Evolutionary conservation across 371 early-diverging fungal genomes (phyloP).

Genomic region (Modicella reniformis): DNA sequence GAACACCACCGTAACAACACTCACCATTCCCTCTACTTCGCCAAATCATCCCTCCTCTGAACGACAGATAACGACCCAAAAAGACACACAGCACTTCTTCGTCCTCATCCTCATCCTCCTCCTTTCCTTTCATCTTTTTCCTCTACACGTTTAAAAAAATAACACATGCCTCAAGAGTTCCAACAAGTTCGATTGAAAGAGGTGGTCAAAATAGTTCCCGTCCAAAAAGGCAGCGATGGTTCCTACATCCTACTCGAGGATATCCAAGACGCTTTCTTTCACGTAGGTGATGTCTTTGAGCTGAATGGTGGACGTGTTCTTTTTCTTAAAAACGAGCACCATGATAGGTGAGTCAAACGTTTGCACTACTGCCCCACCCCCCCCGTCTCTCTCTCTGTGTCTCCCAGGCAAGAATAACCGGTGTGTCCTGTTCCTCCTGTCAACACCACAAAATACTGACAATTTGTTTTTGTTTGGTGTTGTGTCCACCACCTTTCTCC

Average conservation of each 20-base stretch:
- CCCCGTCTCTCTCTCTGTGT: too few species aligned
- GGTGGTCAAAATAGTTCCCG: constrained; percentile 24
- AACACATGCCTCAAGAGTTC: constrained; percentile 9
- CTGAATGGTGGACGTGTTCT: constrained; percentile 34
- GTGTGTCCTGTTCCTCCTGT: too few species aligned
- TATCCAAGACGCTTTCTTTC: constrained; percentile 28
- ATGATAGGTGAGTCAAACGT: constrained; percentile 14
- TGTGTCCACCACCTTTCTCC: not conserved
- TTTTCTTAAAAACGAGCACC: constrained; percentile 29
- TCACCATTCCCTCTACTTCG: too few species aligned
- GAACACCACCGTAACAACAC: too few species aligned
- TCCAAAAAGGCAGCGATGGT: constrained; percentile 17
- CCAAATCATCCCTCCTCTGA: too few species aligned
- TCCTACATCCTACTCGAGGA: constrained; percentile 33
- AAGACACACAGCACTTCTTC: too few species aligned
- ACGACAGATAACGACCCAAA: not conserved
- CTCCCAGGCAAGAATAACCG: too few species aligned
- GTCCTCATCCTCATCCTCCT: not conserved
- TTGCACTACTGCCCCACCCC: not conserved
- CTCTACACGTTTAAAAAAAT: too few species aligned
- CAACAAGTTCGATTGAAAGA: constrained; percentile 28
- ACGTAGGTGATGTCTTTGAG: constrained; percentile 19
- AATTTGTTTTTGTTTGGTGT: too few species aligned
- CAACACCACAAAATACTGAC: too few species aligned
- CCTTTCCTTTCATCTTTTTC: not conserved